A percentile compares a stretch with the other conserved stretches of the same genome.
Evolutionary conservation across 2,329 filamentous ascomycete genomes (phyloP).

Genomic region (Berkeleyomyces basicola): DNA sequence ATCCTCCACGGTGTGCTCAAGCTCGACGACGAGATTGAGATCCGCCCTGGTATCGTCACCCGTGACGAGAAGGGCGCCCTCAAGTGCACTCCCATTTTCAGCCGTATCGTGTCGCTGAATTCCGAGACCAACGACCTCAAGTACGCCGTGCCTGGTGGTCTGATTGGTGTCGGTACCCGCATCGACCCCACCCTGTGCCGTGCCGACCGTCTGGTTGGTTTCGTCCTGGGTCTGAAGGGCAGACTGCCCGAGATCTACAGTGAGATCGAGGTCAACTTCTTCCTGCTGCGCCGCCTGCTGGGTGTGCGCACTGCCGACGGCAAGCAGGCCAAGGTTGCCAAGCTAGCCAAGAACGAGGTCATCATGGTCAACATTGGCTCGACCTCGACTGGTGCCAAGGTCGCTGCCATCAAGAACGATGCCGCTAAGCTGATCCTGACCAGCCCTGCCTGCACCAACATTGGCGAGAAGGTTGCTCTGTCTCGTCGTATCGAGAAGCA

Average conservation of each 20-base stretch:
- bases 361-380: conserved; percentile 99
- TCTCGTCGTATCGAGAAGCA: conserved; percentile 97
- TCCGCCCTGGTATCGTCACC: conserved; percentile 93
- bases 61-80: conserved; percentile 88
- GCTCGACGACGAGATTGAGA: conserved; percentile 95
- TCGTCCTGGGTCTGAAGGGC: conserved; percentile 89
- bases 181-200: conserved; percentile 96
- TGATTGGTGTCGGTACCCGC: conserved; percentile 94
- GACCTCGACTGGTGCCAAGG: conserved; percentile 93
- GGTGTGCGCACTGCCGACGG: conserved; percentile 96
- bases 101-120: conserved; percentile 83
- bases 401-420: conserved; percentile 92
- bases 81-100: conserved; percentile 94
- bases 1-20: conserved; percentile 95
- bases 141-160: conserved; percentile 90
- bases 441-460: conserved; percentile 86
- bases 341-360: conserved; percentile 95
- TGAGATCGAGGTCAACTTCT: conserved; percentile 98
- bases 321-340: conserved; percentile 98
- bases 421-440: conserved; percentile 89
- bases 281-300: conserved; percentile 80
- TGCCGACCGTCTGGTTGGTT: conserved; percentile 96
- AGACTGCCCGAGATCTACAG: conserved; percentile 92
- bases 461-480: conserved; percentile 95
- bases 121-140: conserved; percentile 97